A percentile compares a stretch with the other conserved stretches of the same genome.
Conservation (phyloP, 805 yeast genomes). For the Pichia thaimueangensis region DNA sequence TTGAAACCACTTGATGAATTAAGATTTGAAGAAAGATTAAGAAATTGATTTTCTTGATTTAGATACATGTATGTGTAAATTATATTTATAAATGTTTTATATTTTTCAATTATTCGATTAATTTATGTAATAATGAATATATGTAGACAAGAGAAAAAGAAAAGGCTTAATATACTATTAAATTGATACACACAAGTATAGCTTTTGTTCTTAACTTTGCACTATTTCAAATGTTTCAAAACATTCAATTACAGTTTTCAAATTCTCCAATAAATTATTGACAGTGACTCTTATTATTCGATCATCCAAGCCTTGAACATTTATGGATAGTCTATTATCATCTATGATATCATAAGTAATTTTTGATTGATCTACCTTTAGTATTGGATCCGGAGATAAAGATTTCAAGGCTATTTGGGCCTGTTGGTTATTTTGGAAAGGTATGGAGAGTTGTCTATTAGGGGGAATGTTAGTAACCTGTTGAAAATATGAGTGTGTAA, state of each 20-base stretch:
- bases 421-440: conserved; percentile 53
- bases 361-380: conserved; percentile 59
- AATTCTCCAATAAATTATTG: conserved; percentile 69
- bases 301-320: conserved; percentile 59
- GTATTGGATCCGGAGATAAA: conserved; percentile 72
- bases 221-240: conserved; percentile 53
- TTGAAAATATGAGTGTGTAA: too few species aligned
- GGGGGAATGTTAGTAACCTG: conserved; percentile 2
- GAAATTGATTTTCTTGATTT: conserved; percentile 16
- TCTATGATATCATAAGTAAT: conserved; percentile 36
- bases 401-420: conserved; percentile 59
- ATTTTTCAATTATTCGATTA: too few species aligned
- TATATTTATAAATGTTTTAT: neutral
- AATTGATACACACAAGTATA: neutral
- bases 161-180: too few species aligned
- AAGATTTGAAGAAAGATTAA: conserved; percentile 87
- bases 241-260: conserved; percentile 74
- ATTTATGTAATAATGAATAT: too few species aligned
- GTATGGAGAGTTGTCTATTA: conserved; percentile 44
- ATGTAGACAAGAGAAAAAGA: too few species aligned
- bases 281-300: conserved; percentile 79
- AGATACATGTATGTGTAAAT: neutral
- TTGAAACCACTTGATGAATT: conserved; percentile 85
- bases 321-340: conserved; percentile 34
- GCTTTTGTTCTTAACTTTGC: conserved; percentile 21